Conservation (phyloP, 1,284 basidiomycete genomes). For the Pseudozyma thailandica region DNA sequence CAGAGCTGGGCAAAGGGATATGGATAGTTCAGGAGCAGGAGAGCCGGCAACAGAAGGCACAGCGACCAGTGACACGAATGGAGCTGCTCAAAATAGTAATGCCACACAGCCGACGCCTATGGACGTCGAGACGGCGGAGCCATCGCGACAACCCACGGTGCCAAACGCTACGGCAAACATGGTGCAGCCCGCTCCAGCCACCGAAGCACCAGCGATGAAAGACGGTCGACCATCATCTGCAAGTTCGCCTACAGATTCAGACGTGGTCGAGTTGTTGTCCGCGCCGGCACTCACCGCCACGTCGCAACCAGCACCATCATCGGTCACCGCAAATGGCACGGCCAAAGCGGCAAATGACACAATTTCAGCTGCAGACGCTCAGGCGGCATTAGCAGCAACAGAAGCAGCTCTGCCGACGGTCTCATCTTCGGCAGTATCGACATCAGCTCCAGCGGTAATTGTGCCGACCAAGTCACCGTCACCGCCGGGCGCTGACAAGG, state of each 20-base stretch:
- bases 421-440: background rate
- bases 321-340: background rate
- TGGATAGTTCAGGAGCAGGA: background rate
- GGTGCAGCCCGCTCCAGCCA: background rate
- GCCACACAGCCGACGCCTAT: conserved; percentile 9
- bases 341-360: background rate
- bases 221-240: background rate
- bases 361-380: background rate
- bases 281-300: background rate
- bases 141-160: background rate
- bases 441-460: background rate
- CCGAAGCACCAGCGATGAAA: background rate
- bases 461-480: background rate
- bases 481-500: background rate
- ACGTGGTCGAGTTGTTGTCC: background rate
- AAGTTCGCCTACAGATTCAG: no score
- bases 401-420: no score
- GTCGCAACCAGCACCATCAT: background rate
- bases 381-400: background rate
- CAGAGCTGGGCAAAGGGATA: background rate
- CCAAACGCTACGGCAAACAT: background rate
- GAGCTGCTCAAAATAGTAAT: background rate
- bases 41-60: background rate
- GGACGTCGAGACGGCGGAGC: conserved; percentile 11
- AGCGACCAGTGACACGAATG: background rate